Evolutionary conservation across 2,329 filamentous ascomycete genomes (phyloP), one percentile per base, ranked within the genome.

Genomic region (Madurella fahalii): DNA sequence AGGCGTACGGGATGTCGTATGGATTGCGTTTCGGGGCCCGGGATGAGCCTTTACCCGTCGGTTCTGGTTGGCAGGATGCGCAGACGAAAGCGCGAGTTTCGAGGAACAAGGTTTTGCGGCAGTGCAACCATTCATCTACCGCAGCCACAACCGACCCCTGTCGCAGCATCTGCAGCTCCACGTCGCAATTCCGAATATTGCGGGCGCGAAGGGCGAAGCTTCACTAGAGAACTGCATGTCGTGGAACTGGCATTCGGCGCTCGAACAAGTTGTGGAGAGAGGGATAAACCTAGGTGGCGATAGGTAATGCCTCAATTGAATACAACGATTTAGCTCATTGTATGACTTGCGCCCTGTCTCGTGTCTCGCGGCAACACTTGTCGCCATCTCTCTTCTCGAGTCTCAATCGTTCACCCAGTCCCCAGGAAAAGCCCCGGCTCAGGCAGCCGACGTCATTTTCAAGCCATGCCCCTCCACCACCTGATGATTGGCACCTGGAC

Each of bases 401-500:
- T 54, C 31, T 30, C 30, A 18, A 2, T 25, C 40, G 16, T 12
- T 46, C n/a, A 13, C 17, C 16, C 34, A 41, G 32, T 45, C 25
- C n/a, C 32, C 37, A 47, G 44, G 44, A 31, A 18, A 43, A 46
- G 12, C 53, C 54, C 56, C 54, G 54, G 49, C 50, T 15, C 31
- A 40, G 37, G 54, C 42, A 57, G 54, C 60, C 64, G 60, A 63
- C 64, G 56, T 60, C 56, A 63, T 54, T 54, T 48, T 55, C 80
- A 69, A 58, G 80, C 69, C 58, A 93, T 93, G 86, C 85, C 89
- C 47, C 63, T 83, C 68, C 90, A 95, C 71, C 89, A 95, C 75
- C 78, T 95, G 68, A 94, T 95, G 88, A 84, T 93, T 67, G 90
- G 90, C 59, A 95, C 90, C 52, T 95, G 90, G 90, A 93, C 89